Base-by-base conservation (phyloP, 2,329 filamentous ascomycete species). In the Bipolaris zeicola region DNA sequence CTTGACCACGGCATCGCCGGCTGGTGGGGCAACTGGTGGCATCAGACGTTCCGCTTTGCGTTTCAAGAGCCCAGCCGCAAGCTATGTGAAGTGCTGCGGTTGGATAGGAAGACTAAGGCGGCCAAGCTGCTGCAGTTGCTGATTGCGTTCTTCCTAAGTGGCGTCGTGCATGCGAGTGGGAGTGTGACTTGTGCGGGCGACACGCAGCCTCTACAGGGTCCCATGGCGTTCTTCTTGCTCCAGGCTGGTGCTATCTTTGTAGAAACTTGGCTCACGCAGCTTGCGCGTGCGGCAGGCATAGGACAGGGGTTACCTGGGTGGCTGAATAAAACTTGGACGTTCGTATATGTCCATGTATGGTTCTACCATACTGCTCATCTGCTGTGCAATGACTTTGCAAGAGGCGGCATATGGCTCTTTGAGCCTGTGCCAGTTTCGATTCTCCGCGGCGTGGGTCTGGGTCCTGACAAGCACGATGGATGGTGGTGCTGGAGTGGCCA, bases 11-110 rank as follows among this genome's bases (percentile, higher is more conserved):
- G 94, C 0, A 80, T 97, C 1, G 82, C 85, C 0, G 93, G 92
- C 0, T 89, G 89, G 77, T 98, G 94, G 94, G 88, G 90, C 42
- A 82, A 81, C 20, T 94, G 87, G 83, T 97, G 94, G 94, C 94
- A 98, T 74, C 93, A 97, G 76, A 88, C 89, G 2, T 96, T 96
- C 77, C 89, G 92, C 0, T 83, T 87, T 52, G 86, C 85, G 2
- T 92, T 94, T 69, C 77, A 84, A 37, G 83, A 86, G 3, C 88
- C 89, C 0, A 78, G 82, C 0, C 75, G 74, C 1, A 84, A 79
- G 66, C 65, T 89, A 0, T 63, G 77, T 22, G 58, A 67, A 13
- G 3, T 51, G 0, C 24, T 76, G 2, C 60, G 68, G 0, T 57
- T 78, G 54, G 60, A 77, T 4, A 66, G 62, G 26, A 71, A 64